Conservation (phyloP, 2,329 filamentous ascomycete genomes). For the Didymella arachidicola region DNA sequence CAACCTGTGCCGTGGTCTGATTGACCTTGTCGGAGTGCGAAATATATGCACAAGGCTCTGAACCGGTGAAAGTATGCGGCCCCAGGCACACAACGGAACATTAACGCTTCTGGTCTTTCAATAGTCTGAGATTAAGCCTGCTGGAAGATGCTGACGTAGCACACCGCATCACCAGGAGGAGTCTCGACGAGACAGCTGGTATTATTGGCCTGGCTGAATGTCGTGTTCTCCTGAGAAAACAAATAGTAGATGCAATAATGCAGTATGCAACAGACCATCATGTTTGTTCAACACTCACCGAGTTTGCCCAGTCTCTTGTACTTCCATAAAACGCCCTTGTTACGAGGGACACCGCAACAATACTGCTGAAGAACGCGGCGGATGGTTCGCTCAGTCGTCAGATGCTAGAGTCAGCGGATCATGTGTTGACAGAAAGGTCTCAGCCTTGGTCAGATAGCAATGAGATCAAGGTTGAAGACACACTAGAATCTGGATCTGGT, state of each 20-base stretch:
- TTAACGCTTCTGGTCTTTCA: not conserved
- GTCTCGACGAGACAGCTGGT: not conserved
- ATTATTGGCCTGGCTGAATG: not conserved
- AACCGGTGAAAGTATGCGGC: slow-evolving; percentile 1
- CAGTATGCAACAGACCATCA: too few relatives aligned
- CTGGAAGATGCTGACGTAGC: not conserved
- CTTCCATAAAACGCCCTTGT: not conserved
- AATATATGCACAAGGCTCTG: not conserved
- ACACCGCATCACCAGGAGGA: not conserved
- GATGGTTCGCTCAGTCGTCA: not conserved
- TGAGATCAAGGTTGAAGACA: not conserved
- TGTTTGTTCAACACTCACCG: not conserved
- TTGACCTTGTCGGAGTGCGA: not conserved
- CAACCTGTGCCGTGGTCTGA: not conserved
- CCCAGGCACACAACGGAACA: not conserved
- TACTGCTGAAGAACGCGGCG: not conserved
- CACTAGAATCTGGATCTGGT: not conserved
- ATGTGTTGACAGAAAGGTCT: not conserved
- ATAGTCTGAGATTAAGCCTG: not conserved
- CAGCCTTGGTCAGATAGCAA: not conserved
- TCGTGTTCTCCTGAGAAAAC: too few relatives aligned
- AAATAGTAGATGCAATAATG: not conserved
- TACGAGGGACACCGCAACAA: not conserved
- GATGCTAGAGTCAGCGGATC: not conserved
- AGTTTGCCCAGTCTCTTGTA: not conserved